Evolutionary conservation across 2,329 filamentous ascomycete genomes (phyloP), one percentile per base, ranked within the genome.

Genomic region (Aspergillus fumigatiaffinis): DNA sequence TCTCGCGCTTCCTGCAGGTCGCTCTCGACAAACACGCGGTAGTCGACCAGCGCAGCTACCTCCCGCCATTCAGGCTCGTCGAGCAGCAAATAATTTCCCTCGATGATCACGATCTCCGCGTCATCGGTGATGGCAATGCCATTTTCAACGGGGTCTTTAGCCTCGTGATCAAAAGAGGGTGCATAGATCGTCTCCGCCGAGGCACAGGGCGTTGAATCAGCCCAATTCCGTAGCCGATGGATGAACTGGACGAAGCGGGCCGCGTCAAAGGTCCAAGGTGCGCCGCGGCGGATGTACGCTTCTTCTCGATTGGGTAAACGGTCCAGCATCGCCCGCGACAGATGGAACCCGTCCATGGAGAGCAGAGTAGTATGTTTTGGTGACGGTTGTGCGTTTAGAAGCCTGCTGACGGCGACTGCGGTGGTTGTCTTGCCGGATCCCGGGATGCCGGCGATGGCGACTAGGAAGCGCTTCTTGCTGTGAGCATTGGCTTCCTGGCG

Each of bases 11-110:
- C 61, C 2, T 58, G 55, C 2, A 71, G 61, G 42, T 78, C 74
- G 0, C 77, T 72, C 29, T 74, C 66, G 0, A 80, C 71, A 21
- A 79, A 74, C 61, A 76, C 74, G 1, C 70, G 69, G n/a, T 76
- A 73, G 54, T 80, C 77, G 2, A 77, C 72, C 4, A 76, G 26
- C 0, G 46, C 41, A 2, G 68, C 62, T 23, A 79, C 68, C 25
- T 70, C 66, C 5, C 60, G 59, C 76, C 73, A 77, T 2, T 55
- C 60, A 0, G 65, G 64, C 44, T 68, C 62, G 29, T 68, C 55
- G 8, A 69, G 55, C 3, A 73, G 63, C 1, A 68, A 44, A 26
- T 68, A 70, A 26, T 70, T 68, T 3, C 65, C 66, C 51, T 70
- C 67, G 1, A 70, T 41, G 4, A 70, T 60, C 5, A 69, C 23